Base-by-base conservation (phyloP, 2,329 filamentous ascomycete species). In the Exophiala sp. region DNA sequence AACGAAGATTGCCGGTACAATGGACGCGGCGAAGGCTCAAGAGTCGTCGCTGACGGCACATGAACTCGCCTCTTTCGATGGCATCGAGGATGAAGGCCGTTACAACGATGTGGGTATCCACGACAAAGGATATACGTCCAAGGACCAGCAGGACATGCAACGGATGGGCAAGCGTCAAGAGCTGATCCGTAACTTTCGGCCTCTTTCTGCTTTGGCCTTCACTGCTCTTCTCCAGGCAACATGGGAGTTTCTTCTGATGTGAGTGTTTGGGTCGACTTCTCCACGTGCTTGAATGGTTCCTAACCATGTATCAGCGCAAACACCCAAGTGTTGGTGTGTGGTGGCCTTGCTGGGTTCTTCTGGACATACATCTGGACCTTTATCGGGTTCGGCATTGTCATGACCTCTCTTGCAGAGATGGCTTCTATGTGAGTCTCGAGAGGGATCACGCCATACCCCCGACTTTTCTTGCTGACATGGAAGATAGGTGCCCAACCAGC, bases 351-450 rank as follows among this genome's bases (percentile, higher is more conserved):
- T 22, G 55, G 49, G 7, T 47, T 66, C 39, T 58, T 65, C 38
- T 66, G 62, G 50, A 60, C 63, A 0, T 68, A 62, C 47, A 52
- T 70, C 3, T 66, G 65, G 61, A 67, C 82, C 22, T 69, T 84
- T 16, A 80, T 90, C 7, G 83, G 85, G 0, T 77, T 85, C 21
- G 83, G 85, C 5, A 82, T 81, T 19, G 75, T 90, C 14, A 63
- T 68, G 29, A 58, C 58, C 16, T 68, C 67, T 5, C 72, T 91
- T 61, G 79, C 85, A 0, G 88, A 94, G 65, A 74, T 88, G 68
- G 65, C 67, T 4, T 68, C 66, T 1, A 71, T 70, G 51, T 50
- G 43, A 16, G 50, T 11, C 14, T 29, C 2, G n/a, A 22, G 6
- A 10, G 4, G 19, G 16, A 8, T 18, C 14, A 19, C 29, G 34